These are phyloP conservation scores for Colletotrichum trifolii DNA, from an alignment of 2,329 filamentous ascomycete species.

Conservation along the genomic window DNA sequence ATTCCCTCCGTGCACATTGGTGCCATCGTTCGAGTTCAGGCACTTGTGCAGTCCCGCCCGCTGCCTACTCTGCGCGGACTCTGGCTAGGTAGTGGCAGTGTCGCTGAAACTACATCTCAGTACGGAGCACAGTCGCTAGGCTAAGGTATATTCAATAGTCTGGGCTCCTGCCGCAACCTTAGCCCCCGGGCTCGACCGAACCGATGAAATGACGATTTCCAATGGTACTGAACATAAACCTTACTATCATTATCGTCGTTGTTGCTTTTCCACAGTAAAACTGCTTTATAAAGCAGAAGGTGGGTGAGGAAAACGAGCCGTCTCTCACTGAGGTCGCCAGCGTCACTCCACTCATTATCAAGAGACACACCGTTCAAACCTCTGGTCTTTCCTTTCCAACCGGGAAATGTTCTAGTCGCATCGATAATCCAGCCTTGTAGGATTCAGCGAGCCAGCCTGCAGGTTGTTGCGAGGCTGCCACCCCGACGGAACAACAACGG, in stretches of 20 bases:
- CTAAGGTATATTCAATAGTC: too few relatives aligned
- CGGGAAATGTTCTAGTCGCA: slow-evolving; percentile 21
- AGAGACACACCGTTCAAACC: slow-evolving; percentile 28
- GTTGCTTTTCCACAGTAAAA: too few relatives aligned
- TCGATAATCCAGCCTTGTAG: slow-evolving; percentile 28
- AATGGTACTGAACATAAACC: too few relatives aligned
- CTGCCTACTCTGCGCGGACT: not conserved
- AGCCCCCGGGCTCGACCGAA: too few relatives aligned
- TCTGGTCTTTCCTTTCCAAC: not conserved
- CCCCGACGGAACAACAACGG: too few relatives aligned
- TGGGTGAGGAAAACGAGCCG: too few relatives aligned
- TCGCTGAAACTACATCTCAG: not conserved
- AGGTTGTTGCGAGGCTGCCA: not conserved
- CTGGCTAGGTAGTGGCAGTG: slow-evolving; percentile 12
- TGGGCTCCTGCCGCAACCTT: too few relatives aligned
- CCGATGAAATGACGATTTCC: too few relatives aligned
- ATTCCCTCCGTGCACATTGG: slow-evolving; percentile 22
- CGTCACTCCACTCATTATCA: slow-evolving; percentile 22
- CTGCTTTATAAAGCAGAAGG: too few relatives aligned
- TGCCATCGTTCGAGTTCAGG: slow-evolving; percentile 27
- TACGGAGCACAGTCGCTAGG: too few relatives aligned
- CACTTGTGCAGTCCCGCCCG: slow-evolving; percentile 12
- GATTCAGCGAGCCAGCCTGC: not conserved
- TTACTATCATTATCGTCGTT: too few relatives aligned
- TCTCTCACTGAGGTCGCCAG: too few relatives aligned